phyloP scores from a whole-genome alignment of 2,329 filamentous ascomycete genomes.

The Microascus cirrosus region DNA sequence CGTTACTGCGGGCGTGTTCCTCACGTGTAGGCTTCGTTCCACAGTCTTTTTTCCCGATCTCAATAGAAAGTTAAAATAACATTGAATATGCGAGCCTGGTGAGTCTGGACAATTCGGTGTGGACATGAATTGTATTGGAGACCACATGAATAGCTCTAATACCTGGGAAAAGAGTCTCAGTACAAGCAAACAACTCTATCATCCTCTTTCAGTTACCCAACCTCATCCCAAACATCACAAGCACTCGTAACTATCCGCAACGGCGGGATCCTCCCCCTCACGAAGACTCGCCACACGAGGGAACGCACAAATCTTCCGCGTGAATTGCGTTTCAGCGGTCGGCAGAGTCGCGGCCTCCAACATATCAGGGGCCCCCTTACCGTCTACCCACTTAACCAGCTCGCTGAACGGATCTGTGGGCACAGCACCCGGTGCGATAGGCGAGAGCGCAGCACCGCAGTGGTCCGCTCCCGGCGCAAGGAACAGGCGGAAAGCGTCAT shows the following conservation, averaged over 20 bases:
- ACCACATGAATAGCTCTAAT: too few species aligned
- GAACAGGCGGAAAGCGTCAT: constrained; percentile 38
- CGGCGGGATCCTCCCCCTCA: not conserved
- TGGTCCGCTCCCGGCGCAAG: constrained; percentile 38
- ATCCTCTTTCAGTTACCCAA: too few species aligned
- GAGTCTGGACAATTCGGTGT: too few species aligned
- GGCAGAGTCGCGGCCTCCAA: not conserved
- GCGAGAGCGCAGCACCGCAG: constrained; percentile 20
- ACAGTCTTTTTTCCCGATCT: too few species aligned
- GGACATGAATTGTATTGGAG: too few species aligned
- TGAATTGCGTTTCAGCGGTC: not conserved
- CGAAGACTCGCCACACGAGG: not conserved
- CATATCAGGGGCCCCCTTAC: constrained; percentile 8
- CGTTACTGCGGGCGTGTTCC: too few species aligned
- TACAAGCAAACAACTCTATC: too few species aligned
- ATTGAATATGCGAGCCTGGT: too few species aligned
- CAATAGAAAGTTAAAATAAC: too few species aligned
- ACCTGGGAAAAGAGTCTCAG: too few species aligned
- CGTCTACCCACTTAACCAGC: constrained; percentile 25
- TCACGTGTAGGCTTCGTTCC: too few species aligned
- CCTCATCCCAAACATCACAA: too few species aligned
- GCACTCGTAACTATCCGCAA: not conserved
- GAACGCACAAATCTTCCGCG: not conserved
- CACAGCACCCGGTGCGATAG: constrained; percentile 10
- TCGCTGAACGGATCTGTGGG: constrained; percentile 22